These are phyloP conservation scores for Euphrasia confusa DNA, from an alignment of 257 asterid species.

Conservation along the genomic window DNA sequence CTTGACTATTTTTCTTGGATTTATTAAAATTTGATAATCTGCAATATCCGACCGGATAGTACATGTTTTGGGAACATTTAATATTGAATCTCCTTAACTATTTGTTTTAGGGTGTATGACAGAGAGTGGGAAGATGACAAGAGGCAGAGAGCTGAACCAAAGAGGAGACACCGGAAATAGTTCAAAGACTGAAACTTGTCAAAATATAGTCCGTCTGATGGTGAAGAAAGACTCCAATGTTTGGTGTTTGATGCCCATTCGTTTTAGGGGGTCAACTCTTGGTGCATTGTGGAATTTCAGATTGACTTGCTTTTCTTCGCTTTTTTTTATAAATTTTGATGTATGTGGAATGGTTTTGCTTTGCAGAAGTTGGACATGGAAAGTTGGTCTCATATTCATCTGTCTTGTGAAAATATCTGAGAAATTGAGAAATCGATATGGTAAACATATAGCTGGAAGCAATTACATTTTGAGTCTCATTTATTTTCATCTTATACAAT, in stretches of 20 bases:
- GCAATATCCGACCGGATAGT: no score
- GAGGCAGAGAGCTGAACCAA: conserved; percentile 89
- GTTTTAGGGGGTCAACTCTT: conserved; percentile 12
- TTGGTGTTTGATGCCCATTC: conserved; percentile 1
- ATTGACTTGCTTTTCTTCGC: background rate
- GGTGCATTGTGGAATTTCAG: background rate
- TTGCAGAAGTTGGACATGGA: conserved; percentile 7
- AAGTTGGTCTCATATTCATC: background rate
- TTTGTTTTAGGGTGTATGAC: conserved; percentile 50
- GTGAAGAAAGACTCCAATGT: background rate
- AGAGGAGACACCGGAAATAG: conserved; percentile 87
- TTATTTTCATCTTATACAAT: no score
- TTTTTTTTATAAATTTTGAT: background rate
- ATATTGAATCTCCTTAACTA: conserved; percentile 43
- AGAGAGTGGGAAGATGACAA: conserved; percentile 99
- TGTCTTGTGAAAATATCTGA: background rate
- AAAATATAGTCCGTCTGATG: background rate
- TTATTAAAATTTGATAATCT: no score
- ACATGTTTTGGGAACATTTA: background rate
- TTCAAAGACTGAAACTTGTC: conserved; percentile 18
- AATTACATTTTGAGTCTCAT: no score
- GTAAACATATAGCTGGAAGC: no score
- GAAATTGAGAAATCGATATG: no score
- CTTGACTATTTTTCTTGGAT: background rate
- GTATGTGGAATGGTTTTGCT: conserved; percentile 11